These are phyloP conservation scores for Aureobasidium sp. DNA, from an alignment of 2,329 filamentous ascomycete species.

Conservation along the genomic window DNA sequence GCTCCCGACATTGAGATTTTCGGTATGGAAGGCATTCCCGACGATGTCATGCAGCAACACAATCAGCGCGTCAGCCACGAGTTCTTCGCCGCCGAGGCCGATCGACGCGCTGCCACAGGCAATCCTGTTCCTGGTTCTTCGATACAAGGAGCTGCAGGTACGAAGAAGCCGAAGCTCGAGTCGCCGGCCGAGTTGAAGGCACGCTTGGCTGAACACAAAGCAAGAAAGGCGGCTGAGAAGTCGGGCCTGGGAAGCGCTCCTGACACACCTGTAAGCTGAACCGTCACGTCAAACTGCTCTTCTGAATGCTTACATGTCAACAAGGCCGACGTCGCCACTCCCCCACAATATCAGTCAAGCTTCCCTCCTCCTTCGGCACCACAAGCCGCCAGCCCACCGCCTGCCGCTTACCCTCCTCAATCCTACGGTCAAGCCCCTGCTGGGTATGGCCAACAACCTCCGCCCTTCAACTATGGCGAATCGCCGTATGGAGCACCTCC, in stretches of 20 bases:
- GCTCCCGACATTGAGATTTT: conserved; percentile 93
- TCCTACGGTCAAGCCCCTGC: conserved; percentile 34
- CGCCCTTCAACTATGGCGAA: conserved; percentile 13
- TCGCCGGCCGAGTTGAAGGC: conserved; percentile 70
- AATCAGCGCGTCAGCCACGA: conserved; percentile 78
- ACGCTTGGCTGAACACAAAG: conserved; percentile 69
- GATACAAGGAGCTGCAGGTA: conserved; percentile 37
- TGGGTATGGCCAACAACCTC: conserved; percentile 4
- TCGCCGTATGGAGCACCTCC: conserved; percentile 13
- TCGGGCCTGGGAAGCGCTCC: conserved; percentile 12
- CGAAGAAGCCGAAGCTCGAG: conserved; percentile 66
- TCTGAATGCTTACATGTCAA: not conserved
- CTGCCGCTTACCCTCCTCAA: conserved; percentile 26
- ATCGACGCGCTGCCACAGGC: conserved; percentile 72
- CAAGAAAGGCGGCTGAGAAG: conserved; percentile 47
- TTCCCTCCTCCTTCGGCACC: conserved; percentile 11
- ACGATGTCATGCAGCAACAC: conserved; percentile 75
- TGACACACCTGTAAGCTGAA: conserved; percentile 15
- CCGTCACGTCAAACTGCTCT: not conserved
- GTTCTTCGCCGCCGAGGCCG: conserved; percentile 78
- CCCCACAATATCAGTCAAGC: conserved; percentile 3
- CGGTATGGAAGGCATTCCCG: conserved; percentile 93
- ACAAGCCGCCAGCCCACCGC: conserved; percentile 1
- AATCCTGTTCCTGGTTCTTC: conserved; percentile 63
- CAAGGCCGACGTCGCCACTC: conserved; percentile 15